phyloP scores from a whole-genome alignment of 257 asterid genomes.

The Solanum tarijense region DNA sequence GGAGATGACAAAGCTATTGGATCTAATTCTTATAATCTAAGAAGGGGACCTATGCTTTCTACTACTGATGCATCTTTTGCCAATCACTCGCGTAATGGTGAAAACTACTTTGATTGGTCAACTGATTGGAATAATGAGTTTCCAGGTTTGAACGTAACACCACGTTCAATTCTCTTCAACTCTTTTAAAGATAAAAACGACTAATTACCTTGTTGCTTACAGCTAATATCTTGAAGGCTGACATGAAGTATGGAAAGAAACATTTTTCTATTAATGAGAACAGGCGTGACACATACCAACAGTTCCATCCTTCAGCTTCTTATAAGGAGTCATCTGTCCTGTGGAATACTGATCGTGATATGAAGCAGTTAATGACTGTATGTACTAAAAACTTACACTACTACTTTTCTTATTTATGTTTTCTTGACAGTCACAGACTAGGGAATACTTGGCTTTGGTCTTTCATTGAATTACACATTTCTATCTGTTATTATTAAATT shows the following conservation, averaged over 20 bases:
- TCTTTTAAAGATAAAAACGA: neutral
- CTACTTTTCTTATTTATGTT: neutral
- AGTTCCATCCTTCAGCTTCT: constrained; percentile 30
- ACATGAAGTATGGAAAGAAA: constrained; percentile 86
- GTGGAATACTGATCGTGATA: constrained; percentile 37
- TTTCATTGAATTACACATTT: neutral
- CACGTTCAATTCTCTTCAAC: neutral
- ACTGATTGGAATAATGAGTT: constrained; percentile 89
- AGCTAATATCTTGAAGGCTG: constrained; percentile 84
- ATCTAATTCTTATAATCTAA: constrained; percentile 64
- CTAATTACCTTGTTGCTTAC: constrained; percentile 11
- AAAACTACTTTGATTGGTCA: constrained; percentile 48
- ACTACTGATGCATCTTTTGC: constrained; percentile 41
- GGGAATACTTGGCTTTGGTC: neutral
- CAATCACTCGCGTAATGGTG: constrained; percentile 56
- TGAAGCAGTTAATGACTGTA: constrained; percentile 58
- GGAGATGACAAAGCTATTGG: constrained; percentile 54
- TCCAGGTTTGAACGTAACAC: constrained; percentile 51
- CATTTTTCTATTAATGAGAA: constrained; percentile 63
- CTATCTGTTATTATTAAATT: neutral
- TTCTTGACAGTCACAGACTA: neutral
- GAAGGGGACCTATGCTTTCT: constrained; percentile 36
- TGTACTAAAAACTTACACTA: constrained; percentile 2
- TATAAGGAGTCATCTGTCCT: constrained; percentile 24
- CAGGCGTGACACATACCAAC: constrained; percentile 76